Percentiles rank a stretch among this genome's conserved stretches.
Conservation (phyloP, 805 yeast species). For the Kodamaea neixiangensis region DNA sequence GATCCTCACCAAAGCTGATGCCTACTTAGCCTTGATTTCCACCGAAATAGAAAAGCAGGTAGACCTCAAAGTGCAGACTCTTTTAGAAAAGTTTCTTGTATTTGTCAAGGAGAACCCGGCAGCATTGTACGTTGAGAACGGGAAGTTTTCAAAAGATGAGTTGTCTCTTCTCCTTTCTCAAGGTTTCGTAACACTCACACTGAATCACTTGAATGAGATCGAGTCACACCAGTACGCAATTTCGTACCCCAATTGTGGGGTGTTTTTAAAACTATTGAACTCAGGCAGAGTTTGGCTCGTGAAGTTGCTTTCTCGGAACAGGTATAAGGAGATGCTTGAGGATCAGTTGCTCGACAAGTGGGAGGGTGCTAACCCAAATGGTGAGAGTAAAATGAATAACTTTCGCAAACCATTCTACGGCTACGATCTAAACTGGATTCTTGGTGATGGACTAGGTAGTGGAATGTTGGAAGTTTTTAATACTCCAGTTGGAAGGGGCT, state of each 20-base stretch:
- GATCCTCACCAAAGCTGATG: constrained; percentile 29
- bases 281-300: constrained; percentile 48
- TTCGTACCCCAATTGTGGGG: constrained; percentile 54
- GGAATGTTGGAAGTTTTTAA: constrained; percentile 54
- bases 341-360: constrained; percentile 45
- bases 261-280: constrained; percentile 45
- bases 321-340: constrained; percentile 47
- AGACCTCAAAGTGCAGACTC: background rate
- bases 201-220: constrained; percentile 45
- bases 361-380: constrained; percentile 37
- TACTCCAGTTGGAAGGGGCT: constrained; percentile 58
- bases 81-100: constrained; percentile 23
- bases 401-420: constrained; percentile 54
- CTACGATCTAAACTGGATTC: constrained; percentile 48
- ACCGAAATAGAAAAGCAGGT: constrained; percentile 11
- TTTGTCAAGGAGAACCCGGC: constrained; percentile 28
- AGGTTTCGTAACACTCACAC: constrained; percentile 48
- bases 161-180: constrained; percentile 34
- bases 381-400: constrained; percentile 34
- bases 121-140: constrained; percentile 26
- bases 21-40: constrained; percentile 23
- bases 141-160: constrained; percentile 27
- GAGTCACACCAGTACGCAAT: constrained; percentile 43
- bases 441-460: constrained; percentile 53
- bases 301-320: constrained; percentile 34